phyloP scores from a whole-genome alignment of 2,329 filamentous ascomycete species.

The Didymella exigua region DNA sequence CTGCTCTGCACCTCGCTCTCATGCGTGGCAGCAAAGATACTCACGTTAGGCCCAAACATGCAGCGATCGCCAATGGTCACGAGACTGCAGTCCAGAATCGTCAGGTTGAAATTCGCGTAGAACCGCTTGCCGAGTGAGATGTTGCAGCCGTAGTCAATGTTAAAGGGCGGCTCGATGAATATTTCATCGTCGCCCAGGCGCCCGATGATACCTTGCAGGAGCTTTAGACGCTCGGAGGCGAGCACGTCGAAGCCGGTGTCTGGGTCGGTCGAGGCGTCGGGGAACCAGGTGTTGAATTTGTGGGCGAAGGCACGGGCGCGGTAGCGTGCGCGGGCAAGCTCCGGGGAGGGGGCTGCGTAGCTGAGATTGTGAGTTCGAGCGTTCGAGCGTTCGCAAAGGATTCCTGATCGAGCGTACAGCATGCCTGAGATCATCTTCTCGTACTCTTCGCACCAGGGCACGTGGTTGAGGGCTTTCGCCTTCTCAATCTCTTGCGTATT shows the following conservation, averaged over 20 bases:
- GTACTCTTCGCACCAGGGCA: constrained; percentile 65
- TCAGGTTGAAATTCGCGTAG: constrained; percentile 66
- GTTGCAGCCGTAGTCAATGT: constrained; percentile 70
- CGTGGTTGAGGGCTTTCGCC: constrained; percentile 57
- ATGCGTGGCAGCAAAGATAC: constrained; percentile 60
- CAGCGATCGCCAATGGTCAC: constrained; percentile 60
- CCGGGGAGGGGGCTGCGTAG: constrained; percentile 58
- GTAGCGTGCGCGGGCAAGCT: constrained; percentile 59
- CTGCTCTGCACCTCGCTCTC: constrained; percentile 57
- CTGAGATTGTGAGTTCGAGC: constrained; percentile 36
- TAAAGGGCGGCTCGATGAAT: constrained; percentile 66
- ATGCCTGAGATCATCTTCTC: constrained; percentile 70
- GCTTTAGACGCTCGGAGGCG: constrained; percentile 28
- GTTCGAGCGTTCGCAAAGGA: not conserved
- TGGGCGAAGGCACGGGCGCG: constrained; percentile 61
- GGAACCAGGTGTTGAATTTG: constrained; percentile 62
- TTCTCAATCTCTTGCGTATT: constrained; percentile 52
- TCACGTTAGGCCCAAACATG: constrained; percentile 60
- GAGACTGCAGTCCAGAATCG: constrained; percentile 59
- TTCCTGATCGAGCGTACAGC: constrained; percentile 53
- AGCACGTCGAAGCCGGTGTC: constrained; percentile 32
- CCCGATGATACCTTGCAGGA: constrained; percentile 41
- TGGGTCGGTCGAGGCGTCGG: constrained; percentile 21
- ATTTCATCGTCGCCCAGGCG: constrained; percentile 42
- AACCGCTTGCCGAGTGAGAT: constrained; percentile 66